Percentiles rank a stretch among this genome's conserved stretches.
Conservation (phyloP, 805 yeast genomes). For the Ogataea naganishii region DNA sequence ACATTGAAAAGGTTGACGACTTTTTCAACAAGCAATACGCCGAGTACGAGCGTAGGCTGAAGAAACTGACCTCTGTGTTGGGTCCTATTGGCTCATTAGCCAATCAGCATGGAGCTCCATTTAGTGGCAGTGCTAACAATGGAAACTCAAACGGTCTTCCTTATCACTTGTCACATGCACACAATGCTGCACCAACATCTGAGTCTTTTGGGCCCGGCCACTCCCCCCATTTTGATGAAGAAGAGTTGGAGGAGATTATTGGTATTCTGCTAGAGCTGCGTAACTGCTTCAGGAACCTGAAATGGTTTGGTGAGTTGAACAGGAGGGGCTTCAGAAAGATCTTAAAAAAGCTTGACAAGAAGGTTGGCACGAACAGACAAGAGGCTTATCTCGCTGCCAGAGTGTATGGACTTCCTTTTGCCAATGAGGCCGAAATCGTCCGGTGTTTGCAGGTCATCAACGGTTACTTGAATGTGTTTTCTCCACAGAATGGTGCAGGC, state of each 20-base stretch:
- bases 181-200: too few species aligned
- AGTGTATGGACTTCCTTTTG: constrained; percentile 67
- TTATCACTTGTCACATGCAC: too few species aligned
- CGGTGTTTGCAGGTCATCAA: constrained; percentile 45
- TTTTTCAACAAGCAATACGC: constrained; percentile 66
- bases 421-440: constrained; percentile 57
- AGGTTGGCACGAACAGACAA: constrained; percentile 53
- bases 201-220: constrained; percentile 21
- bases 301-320: constrained; percentile 92
- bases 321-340: constrained; percentile 85
- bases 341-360: constrained; percentile 84
- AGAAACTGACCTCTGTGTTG: constrained; percentile 33
- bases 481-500: constrained; percentile 27
- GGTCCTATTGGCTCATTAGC: too few species aligned
- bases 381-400: constrained; percentile 53
- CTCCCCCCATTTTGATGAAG: constrained; percentile 27
- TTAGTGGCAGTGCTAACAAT: constrained; percentile 14
- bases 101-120: too few species aligned
- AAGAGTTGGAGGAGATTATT: constrained; percentile 55
- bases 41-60: constrained; percentile 68
- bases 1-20: constrained; percentile 71
- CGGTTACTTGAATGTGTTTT: constrained; percentile 40
- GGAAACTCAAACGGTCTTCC: too few species aligned
- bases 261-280: constrained; percentile 70
- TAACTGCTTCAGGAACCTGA: constrained; percentile 67